Evolutionary conservation across 371 early-diverging fungal genomes (phyloP).

Genomic region (Blakeslea trispora): DNA sequence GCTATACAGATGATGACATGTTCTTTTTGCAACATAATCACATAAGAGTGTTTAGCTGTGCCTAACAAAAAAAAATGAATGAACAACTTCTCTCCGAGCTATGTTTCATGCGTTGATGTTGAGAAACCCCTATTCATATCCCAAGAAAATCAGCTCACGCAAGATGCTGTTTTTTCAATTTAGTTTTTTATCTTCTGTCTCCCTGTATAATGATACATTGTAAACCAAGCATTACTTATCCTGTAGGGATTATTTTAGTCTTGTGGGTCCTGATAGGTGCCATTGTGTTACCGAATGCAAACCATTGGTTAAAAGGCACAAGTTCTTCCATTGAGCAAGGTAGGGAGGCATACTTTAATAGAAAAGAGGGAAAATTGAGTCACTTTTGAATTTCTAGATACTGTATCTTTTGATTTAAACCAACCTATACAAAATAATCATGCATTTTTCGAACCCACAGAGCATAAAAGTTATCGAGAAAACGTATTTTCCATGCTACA

Average conservation of each 20-base stretch:
- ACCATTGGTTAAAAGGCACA: slow-evolving; percentile 17
- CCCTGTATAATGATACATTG: slow-evolving; percentile 9
- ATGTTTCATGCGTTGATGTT: too few species aligned
- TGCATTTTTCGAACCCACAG: slow-evolving; percentile 1
- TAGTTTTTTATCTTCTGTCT: too few species aligned
- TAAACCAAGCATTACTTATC: slow-evolving; percentile 13
- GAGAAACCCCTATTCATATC: too few species aligned
- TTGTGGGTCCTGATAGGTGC: slow-evolving; percentile 20
- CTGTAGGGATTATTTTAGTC: slow-evolving; percentile 9
- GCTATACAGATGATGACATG: too few species aligned
- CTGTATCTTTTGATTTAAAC: not conserved
- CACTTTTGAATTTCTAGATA: not conserved
- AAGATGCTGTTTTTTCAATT: too few species aligned
- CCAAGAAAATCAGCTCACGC: too few species aligned
- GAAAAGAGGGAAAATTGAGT: too few species aligned
- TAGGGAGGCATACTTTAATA: not conserved
- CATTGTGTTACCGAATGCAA: slow-evolving; percentile 20
- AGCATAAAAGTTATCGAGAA: not conserved
- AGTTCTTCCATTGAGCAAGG: slow-evolving; percentile 12
- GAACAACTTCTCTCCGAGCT: too few species aligned
- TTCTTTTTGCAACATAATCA: too few species aligned
- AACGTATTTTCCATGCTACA: slow-evolving; percentile 13
- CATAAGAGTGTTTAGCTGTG: too few species aligned
- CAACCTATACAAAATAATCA: not conserved
- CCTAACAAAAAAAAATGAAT: too few species aligned